These are phyloP conservation scores for Annulohypoxylon bovei DNA, from an alignment of 495 filamentous ascomycete species.

Conservation along the genomic window DNA sequence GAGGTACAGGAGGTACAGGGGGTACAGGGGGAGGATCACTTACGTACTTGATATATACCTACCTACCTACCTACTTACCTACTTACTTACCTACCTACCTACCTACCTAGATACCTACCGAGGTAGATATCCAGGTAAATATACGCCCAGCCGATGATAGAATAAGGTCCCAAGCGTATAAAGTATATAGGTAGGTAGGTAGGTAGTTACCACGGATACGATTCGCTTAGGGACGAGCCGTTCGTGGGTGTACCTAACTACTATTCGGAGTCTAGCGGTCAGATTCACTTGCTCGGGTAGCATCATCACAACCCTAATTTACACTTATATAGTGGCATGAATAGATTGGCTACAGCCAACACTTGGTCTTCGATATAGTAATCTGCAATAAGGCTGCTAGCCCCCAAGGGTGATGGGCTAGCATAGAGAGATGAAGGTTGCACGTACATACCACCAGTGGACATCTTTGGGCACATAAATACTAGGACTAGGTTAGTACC, in stretches of 20 bases:
- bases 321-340: not conserved
- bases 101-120: too few species aligned
- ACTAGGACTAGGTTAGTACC: not conserved
- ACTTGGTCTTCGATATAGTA: not conserved
- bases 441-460: too few species aligned
- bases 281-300: constrained; percentile 2
- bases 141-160: not conserved
- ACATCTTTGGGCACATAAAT: not conserved
- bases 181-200: not conserved
- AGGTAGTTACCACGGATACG: not conserved
- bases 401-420: constrained; percentile 15
- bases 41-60: constrained; percentile 8
- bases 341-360: constrained; percentile 8
- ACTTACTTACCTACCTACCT: too few species aligned
- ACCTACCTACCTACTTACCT: too few species aligned
- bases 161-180: not conserved
- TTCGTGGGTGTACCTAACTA: not conserved
- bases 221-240: not conserved
- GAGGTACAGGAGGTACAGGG: not conserved
- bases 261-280: not conserved
- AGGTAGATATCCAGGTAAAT: not conserved
- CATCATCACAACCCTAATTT: constrained; percentile 12
- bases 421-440: constrained; percentile 16
- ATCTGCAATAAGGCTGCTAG: not conserved
- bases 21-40: not conserved